phyloP scores from a whole-genome alignment of 2,329 filamentous ascomycete species.

The Ramularia collo-cygni region DNA sequence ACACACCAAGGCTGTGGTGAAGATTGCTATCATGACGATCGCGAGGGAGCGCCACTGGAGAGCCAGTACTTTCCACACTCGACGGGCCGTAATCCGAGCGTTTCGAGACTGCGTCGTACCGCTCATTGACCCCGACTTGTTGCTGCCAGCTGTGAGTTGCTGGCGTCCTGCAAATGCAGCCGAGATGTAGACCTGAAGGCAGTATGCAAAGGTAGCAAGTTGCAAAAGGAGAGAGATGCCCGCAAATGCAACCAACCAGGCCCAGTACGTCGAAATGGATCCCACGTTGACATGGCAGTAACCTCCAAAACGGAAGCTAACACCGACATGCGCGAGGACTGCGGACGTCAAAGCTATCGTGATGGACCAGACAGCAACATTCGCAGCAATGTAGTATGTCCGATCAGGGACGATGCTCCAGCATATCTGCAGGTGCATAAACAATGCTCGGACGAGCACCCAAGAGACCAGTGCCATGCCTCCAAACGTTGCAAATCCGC shows the following conservation, averaged over 20 bases:
- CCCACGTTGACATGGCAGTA: slow-evolving; percentile 79
- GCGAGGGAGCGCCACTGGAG: slow-evolving; percentile 79
- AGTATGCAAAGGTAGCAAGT: slow-evolving; percentile 30
- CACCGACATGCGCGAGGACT: slow-evolving; percentile 39
- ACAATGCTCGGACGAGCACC: slow-evolving; percentile 53
- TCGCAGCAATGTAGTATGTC: slow-evolving; percentile 27
- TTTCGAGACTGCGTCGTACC: slow-evolving; percentile 14
- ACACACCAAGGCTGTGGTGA: slow-evolving; percentile 21
- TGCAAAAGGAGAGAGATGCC: slow-evolving; percentile 30
- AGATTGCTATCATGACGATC: slow-evolving; percentile 70
- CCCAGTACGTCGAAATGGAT: slow-evolving; percentile 33
- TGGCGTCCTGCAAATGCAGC: slow-evolving; percentile 17
- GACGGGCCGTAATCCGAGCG: slow-evolving; percentile 61
- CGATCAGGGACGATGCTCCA: slow-evolving; percentile 30
- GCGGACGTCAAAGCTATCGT: slow-evolving; percentile 27
- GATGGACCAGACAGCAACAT: slow-evolving; percentile 26
- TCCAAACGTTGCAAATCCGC: slow-evolving; percentile 68
- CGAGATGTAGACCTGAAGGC: slow-evolving; percentile 30
- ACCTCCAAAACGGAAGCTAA: slow-evolving; percentile 60
- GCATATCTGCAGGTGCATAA: slow-evolving; percentile 42
- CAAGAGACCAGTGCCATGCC: slow-evolving; percentile 75
- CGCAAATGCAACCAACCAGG: slow-evolving; percentile 32
- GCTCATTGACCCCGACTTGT: slow-evolving; percentile 13
- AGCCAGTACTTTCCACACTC: slow-evolving; percentile 69
- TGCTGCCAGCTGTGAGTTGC: slow-evolving; percentile 7